Evolutionary conservation across 2,329 filamentous ascomycete genomes (phyloP).

Genomic region (Fusarium floridanum): DNA sequence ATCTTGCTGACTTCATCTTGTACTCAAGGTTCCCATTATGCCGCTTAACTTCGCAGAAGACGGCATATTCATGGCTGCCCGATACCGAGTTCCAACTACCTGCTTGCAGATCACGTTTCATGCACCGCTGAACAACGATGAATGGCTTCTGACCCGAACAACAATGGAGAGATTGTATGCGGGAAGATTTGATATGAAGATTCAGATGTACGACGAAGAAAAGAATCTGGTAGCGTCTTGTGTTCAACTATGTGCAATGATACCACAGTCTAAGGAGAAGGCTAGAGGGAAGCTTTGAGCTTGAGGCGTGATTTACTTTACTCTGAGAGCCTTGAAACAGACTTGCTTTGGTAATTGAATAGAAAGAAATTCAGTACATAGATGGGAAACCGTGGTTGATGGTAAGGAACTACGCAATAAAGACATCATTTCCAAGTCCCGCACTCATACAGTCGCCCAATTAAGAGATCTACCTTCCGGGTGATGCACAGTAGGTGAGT

Average conservation of each 20-base stretch:
- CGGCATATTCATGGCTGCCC: neutral
- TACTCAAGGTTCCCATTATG: neutral
- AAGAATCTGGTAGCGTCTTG: neutral
- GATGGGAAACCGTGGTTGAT: neutral
- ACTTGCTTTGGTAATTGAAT: neutral
- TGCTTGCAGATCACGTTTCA: constrained; percentile 6
- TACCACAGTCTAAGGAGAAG: neutral
- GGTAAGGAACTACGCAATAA: neutral
- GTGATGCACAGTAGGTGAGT: no score
- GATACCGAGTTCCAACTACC: neutral
- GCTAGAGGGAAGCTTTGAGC: neutral
- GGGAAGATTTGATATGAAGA: neutral
- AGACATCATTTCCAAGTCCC: neutral
- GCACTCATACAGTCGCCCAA: no score
- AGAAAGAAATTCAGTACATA: neutral
- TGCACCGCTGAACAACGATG: neutral
- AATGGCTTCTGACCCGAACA: neutral
- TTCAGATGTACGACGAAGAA: neutral
- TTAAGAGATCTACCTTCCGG: no score
- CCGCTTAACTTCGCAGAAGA: neutral
- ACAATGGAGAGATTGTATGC: neutral
- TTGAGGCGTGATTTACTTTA: neutral
- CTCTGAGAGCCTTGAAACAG: no score
- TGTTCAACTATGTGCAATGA: neutral
- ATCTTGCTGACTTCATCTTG: neutral